Conservation (phyloP, 805 yeast species). For the Cyberlindnera maritima region DNA sequence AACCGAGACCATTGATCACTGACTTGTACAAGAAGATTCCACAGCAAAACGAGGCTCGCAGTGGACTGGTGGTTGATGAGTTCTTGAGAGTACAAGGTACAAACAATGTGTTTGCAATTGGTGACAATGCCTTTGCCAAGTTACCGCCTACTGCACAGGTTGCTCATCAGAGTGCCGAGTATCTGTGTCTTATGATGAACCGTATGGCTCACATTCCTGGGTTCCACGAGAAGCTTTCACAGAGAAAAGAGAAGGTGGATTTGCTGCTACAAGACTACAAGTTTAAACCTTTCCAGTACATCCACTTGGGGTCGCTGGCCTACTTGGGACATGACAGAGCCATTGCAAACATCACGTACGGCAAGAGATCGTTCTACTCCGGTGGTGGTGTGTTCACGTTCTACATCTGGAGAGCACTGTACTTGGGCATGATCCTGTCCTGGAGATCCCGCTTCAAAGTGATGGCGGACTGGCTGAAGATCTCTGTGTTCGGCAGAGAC, state of each 20-base stretch:
- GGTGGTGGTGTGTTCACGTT: conserved; percentile 87
- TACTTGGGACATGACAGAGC: conserved; percentile 92
- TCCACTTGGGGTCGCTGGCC: conserved; percentile 90
- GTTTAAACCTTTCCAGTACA: conserved; percentile 67
- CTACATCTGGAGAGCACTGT: conserved; percentile 91
- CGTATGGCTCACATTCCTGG: conserved; percentile 42
- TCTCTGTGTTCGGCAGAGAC: conserved; percentile 87
- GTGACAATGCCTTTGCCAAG: conserved; percentile 88
- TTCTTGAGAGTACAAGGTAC: conserved; percentile 80
- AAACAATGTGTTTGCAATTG: conserved; percentile 79
- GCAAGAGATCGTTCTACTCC: conserved; percentile 76
- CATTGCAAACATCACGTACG: conserved; percentile 84
- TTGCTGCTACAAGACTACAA: conserved; percentile 45
- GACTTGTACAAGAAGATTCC: conserved; percentile 68
- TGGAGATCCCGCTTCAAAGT: conserved; percentile 86
- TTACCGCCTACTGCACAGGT: conserved; percentile 97
- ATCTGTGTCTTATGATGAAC: conserved; percentile 69
- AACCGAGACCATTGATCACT: conserved; percentile 71
- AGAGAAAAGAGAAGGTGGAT: conserved; percentile 35
- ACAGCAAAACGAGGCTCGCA: conserved; percentile 77
- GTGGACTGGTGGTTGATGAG: conserved; percentile 83
- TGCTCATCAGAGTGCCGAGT: conserved; percentile 89
- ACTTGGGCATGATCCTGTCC: conserved; percentile 85
- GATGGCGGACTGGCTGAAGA: conserved; percentile 84
- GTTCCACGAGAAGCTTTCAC: conserved; percentile 36